Conservation (phyloP, 768 basidiomycete species). For the Tulasnella sp. region DNA sequence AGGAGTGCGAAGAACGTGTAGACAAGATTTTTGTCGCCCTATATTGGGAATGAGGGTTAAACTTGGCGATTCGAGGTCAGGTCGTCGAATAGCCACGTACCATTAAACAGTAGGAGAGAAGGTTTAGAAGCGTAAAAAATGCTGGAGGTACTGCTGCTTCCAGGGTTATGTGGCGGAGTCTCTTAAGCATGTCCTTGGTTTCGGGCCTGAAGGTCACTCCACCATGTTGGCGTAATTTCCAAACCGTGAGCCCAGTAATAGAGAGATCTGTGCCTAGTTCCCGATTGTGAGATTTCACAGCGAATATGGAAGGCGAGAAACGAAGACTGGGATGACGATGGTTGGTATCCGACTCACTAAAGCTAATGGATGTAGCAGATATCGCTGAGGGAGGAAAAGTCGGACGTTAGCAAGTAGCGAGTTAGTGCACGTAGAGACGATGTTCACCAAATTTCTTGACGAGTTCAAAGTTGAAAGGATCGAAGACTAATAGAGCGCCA, state of each 20-base stretch:
- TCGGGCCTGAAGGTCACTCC: not conserved
- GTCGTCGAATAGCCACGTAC: not conserved
- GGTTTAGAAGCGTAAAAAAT: not conserved
- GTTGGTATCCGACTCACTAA: not conserved
- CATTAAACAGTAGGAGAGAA: not conserved
- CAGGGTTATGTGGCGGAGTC: not conserved
- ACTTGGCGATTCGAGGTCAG: not conserved
- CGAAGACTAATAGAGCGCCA: not conserved
- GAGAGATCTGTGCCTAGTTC: not conserved
- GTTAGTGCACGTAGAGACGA: not conserved
- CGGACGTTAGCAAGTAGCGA: not conserved
- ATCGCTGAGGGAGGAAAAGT: not conserved
- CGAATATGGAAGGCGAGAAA: not conserved
- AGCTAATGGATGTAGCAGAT: not conserved
- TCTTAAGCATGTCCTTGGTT: not conserved
- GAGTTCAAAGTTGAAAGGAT: not conserved
- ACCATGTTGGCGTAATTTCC: not conserved
- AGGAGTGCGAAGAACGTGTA: not conserved
- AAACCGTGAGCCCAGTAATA: not conserved
- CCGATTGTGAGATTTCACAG: not conserved
- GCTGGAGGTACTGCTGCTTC: conserved; percentile 3
- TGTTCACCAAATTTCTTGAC: not conserved
- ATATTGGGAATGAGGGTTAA: not conserved
- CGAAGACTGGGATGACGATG: not conserved
- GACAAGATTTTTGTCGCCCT: not conserved